Conservation (phyloP, 805 yeast species). For the Yamadazyma endophytica region DNA sequence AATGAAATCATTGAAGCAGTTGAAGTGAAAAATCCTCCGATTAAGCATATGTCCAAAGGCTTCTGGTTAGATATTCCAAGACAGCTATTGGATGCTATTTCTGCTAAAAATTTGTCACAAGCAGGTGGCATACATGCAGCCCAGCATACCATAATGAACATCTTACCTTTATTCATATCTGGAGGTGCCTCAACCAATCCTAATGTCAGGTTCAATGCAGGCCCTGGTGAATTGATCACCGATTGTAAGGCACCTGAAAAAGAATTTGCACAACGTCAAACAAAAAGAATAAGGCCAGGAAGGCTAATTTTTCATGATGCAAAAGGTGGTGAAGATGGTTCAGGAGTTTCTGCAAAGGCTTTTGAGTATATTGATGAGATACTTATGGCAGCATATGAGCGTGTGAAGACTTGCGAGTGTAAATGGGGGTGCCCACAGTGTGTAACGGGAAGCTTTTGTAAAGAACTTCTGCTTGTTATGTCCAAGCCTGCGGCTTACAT, state of each 20-base stretch:
- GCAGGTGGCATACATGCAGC: slow-evolving; percentile 98
- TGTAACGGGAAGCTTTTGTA: slow-evolving; percentile 78
- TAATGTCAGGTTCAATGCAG: slow-evolving; percentile 25
- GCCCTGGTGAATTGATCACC: slow-evolving; percentile 64
- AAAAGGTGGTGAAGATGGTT: slow-evolving; percentile 74
- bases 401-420: slow-evolving; percentile 63
- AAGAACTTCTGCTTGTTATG: slow-evolving; percentile 74
- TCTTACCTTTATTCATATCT: slow-evolving; percentile 68
- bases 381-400: slow-evolving; percentile 52
- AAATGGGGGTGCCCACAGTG: slow-evolving; percentile 84
- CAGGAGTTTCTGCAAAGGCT: slow-evolving; percentile 76
- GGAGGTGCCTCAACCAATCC: slow-evolving; percentile 55
- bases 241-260: slow-evolving; percentile 98
- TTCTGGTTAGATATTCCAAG: slow-evolving; percentile 87
- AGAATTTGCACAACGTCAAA: slow-evolving; percentile 77
- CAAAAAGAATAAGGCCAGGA: slow-evolving; percentile 77
- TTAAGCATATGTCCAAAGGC: slow-evolving; percentile 65
- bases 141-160: slow-evolving; percentile 81
- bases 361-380: slow-evolving; percentile 74
- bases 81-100: slow-evolving; percentile 55
- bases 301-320: slow-evolving; percentile 80
- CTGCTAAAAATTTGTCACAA: slow-evolving; percentile 53
- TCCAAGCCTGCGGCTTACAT: slow-evolving; percentile 84
- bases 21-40: slow-evolving; percentile 88
- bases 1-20: slow-evolving; percentile 87